Base-by-base conservation (phyloP, 2,329 filamentous ascomycete genomes). In the Aspergillus melleus region DNA sequence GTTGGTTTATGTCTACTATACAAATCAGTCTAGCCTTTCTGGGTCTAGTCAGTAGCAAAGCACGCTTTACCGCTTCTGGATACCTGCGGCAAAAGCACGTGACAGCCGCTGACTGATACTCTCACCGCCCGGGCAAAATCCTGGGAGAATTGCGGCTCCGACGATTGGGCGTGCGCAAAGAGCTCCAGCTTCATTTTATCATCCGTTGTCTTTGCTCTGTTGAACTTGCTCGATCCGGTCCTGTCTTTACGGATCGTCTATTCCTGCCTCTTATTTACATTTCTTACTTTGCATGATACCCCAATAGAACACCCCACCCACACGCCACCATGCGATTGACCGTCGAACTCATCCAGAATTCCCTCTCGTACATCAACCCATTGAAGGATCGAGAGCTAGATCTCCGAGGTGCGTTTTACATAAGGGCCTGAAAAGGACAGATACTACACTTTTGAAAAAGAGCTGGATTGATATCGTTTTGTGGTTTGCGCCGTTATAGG, bases 331-430 rank as follows among this genome's bases (percentile, higher is more conserved):
- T 99, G 95, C 89, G 94, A 84, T 88, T 99, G 81, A 97, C 94
- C 65, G 89, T 91, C 69, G 95, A 98, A 79, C 88, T 98, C 73
- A 96, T 99, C 81, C 87, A 92, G 79, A 88, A 87, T 79, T 96
- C 95, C 75, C 90, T 96, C 69, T 97, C 94, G 77, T 99, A 97
- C 85, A 90, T 98, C 80, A 99, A 98, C 81, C 93, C 94, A 77
- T 86, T 99, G 79, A 96, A 95, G 82, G 95, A 99, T 86, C 92
- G 95, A 79, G 95, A 99, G 86, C 88, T 99, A 78, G 93, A 98
- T 84, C 91, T 99, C 73, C 89, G 95, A 96, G 95, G 95, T 98
- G 90, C 88, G 92, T 87, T 65, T 56, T 59, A 66, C 54, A 66
- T 60, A 60, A 61, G 70, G 66, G 66, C 73, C 81, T 87, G 90